These are phyloP conservation scores for Colletotrichum siamense DNA, from an alignment of 2,329 filamentous ascomycete species.

Conservation along the genomic window DNA sequence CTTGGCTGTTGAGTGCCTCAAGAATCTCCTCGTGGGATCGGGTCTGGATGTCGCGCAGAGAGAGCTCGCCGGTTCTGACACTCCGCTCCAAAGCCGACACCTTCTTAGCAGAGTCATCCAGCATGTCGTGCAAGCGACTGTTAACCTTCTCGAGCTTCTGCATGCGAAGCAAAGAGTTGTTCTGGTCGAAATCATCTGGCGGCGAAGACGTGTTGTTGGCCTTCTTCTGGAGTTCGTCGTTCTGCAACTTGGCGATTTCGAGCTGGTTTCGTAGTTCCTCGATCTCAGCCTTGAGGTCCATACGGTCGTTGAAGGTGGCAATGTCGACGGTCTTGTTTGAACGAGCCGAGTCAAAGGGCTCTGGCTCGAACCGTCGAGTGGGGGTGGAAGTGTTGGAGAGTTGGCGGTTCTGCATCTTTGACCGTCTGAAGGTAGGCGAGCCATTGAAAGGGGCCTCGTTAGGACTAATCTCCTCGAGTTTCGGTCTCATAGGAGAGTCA, in stretches of 20 bases:
- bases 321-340: constrained; percentile 89
- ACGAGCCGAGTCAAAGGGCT: constrained; percentile 73
- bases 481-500: constrained; percentile 73
- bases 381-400: constrained; percentile 82
- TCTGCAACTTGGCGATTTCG: constrained; percentile 94
- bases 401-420: constrained; percentile 58
- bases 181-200: constrained; percentile 72
- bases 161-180: constrained; percentile 79
- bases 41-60: constrained; percentile 87
- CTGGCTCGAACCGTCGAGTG: constrained; percentile 72
- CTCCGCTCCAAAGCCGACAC: constrained; percentile 88
- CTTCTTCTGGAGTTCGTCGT: constrained; percentile 88
- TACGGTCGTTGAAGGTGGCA: constrained; percentile 81
- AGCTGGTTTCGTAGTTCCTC: constrained; percentile 94
- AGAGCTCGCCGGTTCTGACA: constrained; percentile 85
- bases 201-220: constrained; percentile 72
- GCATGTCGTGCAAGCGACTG: constrained; percentile 87
- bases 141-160: constrained; percentile 94
- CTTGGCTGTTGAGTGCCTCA: constrained; percentile 90
- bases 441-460: constrained; percentile 78
- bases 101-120: constrained; percentile 93
- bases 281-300: constrained; percentile 89
- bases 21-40: constrained; percentile 94
- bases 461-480: constrained; percentile 86
- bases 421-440: constrained; percentile 74